Conservation (phyloP, 108 stramenopile genomes). For the Fistulifera pelliculosa region DNA sequence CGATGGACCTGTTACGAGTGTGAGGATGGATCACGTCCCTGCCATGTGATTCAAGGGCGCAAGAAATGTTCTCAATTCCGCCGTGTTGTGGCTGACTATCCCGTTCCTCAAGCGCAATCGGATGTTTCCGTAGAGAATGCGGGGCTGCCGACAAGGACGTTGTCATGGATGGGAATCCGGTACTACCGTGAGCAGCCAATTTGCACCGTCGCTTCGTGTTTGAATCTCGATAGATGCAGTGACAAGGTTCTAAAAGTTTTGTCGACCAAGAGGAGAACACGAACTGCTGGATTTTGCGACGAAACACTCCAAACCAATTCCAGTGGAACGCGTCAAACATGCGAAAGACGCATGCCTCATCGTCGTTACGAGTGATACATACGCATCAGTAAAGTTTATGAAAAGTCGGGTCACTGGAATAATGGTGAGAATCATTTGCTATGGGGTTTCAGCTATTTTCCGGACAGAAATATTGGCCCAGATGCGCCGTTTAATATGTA, state of each 20-base stretch:
- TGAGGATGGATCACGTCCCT: not conserved
- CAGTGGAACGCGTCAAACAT: not conserved
- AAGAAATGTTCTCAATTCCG: too few species aligned
- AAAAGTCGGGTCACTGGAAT: conserved; percentile 13
- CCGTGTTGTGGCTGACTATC: too few species aligned
- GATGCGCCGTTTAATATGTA: not conserved
- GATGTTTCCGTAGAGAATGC: not conserved
- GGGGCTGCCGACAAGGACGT: not conserved
- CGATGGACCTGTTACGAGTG: not conserved
- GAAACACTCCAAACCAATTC: conserved; percentile 3
- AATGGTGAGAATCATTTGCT: conserved; percentile 2
- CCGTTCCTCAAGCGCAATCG: too few species aligned
- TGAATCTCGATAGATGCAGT: not conserved
- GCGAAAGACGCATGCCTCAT: conserved; percentile 11
- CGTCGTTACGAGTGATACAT: conserved; percentile 1
- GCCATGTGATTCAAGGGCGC: too few species aligned
- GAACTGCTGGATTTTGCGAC: not conserved
- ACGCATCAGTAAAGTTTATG: not conserved
- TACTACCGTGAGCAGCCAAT: not conserved
- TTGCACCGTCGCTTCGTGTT: not conserved
- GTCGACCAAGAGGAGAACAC: not conserved
- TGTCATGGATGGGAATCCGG: not conserved
- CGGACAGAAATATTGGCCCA: not conserved
- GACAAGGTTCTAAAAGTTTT: not conserved
- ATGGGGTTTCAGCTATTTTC: not conserved